These are phyloP conservation scores for Metschnikowia similis DNA, from an alignment of 805 yeast species.

Conservation along the genomic window DNA sequence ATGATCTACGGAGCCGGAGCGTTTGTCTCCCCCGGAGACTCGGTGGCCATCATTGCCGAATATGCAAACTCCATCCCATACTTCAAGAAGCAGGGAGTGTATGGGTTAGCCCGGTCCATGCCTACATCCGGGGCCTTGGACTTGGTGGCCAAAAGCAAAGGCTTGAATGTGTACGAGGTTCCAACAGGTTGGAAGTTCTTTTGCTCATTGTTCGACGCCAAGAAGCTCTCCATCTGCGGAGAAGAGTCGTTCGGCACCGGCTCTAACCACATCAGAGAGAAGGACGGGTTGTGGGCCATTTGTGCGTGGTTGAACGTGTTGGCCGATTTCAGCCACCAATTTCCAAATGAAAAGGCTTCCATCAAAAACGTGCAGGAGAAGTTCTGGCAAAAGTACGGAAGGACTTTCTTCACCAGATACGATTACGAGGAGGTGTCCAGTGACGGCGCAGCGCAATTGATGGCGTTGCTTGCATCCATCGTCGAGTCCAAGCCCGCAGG, in stretches of 20 bases:
- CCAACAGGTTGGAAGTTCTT: constrained; percentile 99
- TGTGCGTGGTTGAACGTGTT: constrained; percentile 95
- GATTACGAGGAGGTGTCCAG: constrained; percentile 82
- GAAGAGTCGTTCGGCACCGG: constrained; percentile 99
- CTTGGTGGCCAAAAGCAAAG: constrained; percentile 76
- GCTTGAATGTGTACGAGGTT: constrained; percentile 80
- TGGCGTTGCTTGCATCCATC: constrained; percentile 39
- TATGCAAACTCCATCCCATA: constrained; percentile 89
- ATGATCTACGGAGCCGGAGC: constrained; percentile 96
- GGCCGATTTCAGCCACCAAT: constrained; percentile 68
- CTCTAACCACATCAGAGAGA: constrained; percentile 93
- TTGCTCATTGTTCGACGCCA: constrained; percentile 91
- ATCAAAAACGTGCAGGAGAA: constrained; percentile 75
- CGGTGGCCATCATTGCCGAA: constrained; percentile 96
- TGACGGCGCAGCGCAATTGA: constrained; percentile 70
- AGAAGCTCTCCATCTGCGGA: constrained; percentile 93
- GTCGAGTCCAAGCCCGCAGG: constrained; percentile 42
- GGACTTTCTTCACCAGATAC: constrained; percentile 95
- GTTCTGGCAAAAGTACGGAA: constrained; percentile 90
- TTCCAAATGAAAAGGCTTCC: constrained; percentile 57
- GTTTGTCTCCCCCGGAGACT: constrained; percentile 97
- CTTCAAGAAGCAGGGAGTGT: constrained; percentile 76
- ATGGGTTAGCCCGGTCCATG: constrained; percentile 95
- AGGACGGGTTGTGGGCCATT: constrained; percentile 97
- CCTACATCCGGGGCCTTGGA: constrained; percentile 96